Percentiles rank a stretch among this genome's conserved stretches.
Evolutionary conservation across 441 rosid species (phyloP).

Genomic region (Sinapis alba): DNA sequence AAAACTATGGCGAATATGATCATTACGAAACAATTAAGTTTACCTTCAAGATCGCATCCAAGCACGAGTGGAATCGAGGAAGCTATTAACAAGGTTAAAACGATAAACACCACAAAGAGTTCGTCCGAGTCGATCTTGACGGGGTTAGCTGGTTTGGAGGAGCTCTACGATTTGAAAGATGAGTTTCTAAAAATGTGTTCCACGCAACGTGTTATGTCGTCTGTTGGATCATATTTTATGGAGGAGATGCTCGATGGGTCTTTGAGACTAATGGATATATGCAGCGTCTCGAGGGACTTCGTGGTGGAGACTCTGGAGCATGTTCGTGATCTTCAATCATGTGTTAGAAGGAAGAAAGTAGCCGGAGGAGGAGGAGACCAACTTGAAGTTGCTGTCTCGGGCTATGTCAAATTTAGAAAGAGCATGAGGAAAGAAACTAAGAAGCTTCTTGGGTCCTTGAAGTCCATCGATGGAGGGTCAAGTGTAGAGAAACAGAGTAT

Average conservation of each 20-base stretch:
- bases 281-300: conserved; percentile 52
- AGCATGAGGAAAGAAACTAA: conserved; percentile 54
- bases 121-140: conserved; percentile 44
- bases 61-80: conserved; percentile 46
- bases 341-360: conserved; percentile 53
- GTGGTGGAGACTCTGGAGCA: conserved; percentile 50
- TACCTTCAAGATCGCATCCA: conserved; percentile 71
- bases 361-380: conserved; percentile 37
- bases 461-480: conserved; percentile 43
- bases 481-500: no score
- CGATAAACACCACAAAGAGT: conserved; percentile 30
- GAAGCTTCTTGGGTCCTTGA: conserved; percentile 41
- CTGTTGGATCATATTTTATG: conserved; percentile 26
- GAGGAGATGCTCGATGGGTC: conserved; percentile 65
- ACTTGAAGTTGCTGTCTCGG: conserved; percentile 24
- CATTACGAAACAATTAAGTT: conserved; percentile 47
- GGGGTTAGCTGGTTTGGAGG: conserved; percentile 47
- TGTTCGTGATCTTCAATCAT: conserved; percentile 53
- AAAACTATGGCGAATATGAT: conserved; percentile 43
- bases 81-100: conserved; percentile 48
- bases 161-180: conserved; percentile 44
- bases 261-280: conserved; percentile 56
- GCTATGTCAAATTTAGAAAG: conserved; percentile 48
- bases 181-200: conserved; percentile 57
- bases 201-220: conserved; percentile 44